Conservation (phyloP, 805 yeast genomes). For the Suhomyces kilbournensis region DNA sequence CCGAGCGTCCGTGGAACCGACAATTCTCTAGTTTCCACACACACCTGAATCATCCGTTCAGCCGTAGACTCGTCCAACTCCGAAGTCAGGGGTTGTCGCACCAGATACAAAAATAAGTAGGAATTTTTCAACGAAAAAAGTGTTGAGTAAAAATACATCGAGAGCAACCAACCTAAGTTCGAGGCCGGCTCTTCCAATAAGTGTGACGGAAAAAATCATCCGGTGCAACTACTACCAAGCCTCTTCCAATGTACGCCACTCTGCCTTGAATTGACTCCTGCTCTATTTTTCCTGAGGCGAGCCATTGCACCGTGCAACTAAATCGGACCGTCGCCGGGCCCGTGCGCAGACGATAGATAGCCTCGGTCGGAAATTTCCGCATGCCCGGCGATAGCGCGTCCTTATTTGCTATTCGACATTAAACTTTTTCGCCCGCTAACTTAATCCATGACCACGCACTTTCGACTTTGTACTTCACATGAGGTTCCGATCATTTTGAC, state of each 20-base stretch:
- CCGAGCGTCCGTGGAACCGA: background rate
- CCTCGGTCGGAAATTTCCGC: slow-evolving; percentile 10
- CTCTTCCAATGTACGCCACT: background rate
- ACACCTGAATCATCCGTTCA: background rate
- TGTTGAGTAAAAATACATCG: background rate
- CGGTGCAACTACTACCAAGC: background rate
- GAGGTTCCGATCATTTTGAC: background rate
- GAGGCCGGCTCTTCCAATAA: background rate
- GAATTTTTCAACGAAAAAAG: background rate
- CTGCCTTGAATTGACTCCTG: background rate
- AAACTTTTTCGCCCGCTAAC: background rate
- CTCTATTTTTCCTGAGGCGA: background rate
- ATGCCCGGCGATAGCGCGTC: slow-evolving; percentile 1
- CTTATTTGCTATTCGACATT: background rate
- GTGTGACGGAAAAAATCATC: background rate
- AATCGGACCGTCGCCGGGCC: background rate
- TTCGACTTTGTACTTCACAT: background rate
- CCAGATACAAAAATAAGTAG: background rate
- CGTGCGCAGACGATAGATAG: background rate
- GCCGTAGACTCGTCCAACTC: background rate
- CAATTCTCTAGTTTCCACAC: background rate
- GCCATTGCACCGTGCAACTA: background rate
- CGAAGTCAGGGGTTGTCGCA: background rate
- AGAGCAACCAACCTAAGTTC: background rate
- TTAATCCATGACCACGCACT: background rate